Evolutionary conservation across 2,329 filamentous ascomycete species (phyloP), one percentile per base, ranked within the genome.

Genomic region (Ophiostoma ips): DNA sequence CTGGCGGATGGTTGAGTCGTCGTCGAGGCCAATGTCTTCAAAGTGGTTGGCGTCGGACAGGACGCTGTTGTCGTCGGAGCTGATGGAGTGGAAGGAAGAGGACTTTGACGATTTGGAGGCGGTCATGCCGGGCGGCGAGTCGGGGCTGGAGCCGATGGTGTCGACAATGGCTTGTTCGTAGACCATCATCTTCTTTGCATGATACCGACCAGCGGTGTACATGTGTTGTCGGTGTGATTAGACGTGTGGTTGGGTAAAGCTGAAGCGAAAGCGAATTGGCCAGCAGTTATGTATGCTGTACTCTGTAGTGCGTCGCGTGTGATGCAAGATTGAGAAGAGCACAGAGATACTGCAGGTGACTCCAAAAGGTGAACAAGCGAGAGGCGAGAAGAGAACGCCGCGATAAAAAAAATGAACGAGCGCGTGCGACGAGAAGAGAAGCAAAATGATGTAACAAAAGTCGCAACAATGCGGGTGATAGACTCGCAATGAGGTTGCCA

Each of bases 21-120:
- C 81, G 58, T 87, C 80, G 30, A 96, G 77, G 12, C 84, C 87
- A 62, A 95, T 95, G 56, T 95, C 90, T 64, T 96, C 90, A 60
- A 95, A 95, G 63, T 95, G 81, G 55, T 79, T 81, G 52, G 83
- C 77, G 61, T 94, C 86, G 48, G 79, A 74, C 43, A 85, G 69
- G 47, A 80, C 74, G 57, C 74, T 77, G 60, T 82, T 79, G 58
- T 86, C 84, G 59, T 87, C 83, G 59, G 81, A 83, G 54, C 77
- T 81, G 51, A 84, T 81, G 35, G 88, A 94, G 58, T 83, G 83
- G 60, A 90, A 84, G 46, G 87, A 94, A 5, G 87, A 94, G 28
- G 87, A 88, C 66, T 92, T 94, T 56, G 87, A 94, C 55, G 87
- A 92, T 66, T 90, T 94, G 53, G 87, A 94, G 57, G 71, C 67